Evolutionary conservation across 2,329 filamentous ascomycete species (phyloP).

Genomic region (Diaporthe batatas): DNA sequence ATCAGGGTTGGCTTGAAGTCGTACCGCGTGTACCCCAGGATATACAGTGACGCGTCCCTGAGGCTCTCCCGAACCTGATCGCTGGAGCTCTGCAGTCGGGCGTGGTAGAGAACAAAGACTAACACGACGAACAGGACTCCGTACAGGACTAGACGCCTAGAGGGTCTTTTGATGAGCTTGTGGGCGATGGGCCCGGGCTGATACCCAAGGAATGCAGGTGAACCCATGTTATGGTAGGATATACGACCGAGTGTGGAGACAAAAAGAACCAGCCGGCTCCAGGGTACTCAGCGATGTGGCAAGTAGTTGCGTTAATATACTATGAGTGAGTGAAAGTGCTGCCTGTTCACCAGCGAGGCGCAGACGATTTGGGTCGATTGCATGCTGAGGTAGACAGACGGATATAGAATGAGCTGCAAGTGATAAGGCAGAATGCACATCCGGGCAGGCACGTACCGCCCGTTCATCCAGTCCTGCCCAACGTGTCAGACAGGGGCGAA

Average conservation of each 20-base stretch:
- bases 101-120: neutral
- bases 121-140: neutral
- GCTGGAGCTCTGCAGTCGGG: neutral
- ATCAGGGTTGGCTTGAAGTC: neutral
- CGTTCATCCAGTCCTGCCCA: neutral
- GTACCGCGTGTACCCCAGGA: neutral
- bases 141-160: neutral
- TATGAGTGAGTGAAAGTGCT: neutral
- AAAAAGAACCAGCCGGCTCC: neutral
- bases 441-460: neutral
- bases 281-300: neutral
- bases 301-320: neutral
- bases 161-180: neutral
- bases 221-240: neutral
- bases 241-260: neutral
- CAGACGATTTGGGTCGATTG: neutral
- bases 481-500: slow-evolving; percentile 22
- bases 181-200: neutral
- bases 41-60: neutral
- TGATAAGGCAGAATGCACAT: slow-evolving; percentile 3
- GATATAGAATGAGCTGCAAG: slow-evolving; percentile 4
- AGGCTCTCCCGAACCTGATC: neutral
- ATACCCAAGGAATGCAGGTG: neutral
- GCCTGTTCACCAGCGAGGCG: slow-evolving; percentile 6
- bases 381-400: slow-evolving; percentile 6